Conservation (phyloP, 352 stramenopile species). For the Phytophthora agathidicida region DNA sequence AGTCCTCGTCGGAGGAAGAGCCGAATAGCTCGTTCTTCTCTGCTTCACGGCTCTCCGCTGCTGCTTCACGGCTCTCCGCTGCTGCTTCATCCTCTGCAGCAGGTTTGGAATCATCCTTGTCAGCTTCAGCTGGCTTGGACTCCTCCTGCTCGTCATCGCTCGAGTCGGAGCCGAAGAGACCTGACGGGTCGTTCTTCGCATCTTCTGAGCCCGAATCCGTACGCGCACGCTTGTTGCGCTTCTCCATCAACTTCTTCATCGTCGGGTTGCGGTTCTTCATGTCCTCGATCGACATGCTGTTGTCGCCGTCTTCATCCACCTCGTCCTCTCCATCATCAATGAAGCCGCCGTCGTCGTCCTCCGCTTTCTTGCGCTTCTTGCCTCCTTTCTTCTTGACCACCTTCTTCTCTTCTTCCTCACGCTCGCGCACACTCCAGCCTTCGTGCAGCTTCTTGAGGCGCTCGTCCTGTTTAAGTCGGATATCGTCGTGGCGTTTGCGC, state of each 20-base stretch:
- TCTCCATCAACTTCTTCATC: constrained; percentile 87
- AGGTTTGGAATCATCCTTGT: constrained; percentile 26
- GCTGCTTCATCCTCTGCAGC: constrained; percentile 15
- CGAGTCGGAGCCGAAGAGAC: constrained; percentile 88
- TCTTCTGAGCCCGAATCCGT: constrained; percentile 59
- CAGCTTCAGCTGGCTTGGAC: constrained; percentile 19
- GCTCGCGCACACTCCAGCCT: constrained; percentile 83
- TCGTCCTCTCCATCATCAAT: constrained; percentile 66
- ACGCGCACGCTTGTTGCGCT: constrained; percentile 78
- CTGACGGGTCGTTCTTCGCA: constrained; percentile 64
- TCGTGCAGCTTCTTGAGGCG: constrained; percentile 82
- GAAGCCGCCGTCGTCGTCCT: constrained; percentile 71
- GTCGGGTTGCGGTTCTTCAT: constrained; percentile 91
- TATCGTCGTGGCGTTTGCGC: constrained; percentile 66
- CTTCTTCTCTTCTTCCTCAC: constrained; percentile 84
- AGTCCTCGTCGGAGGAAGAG: constrained; percentile 83
- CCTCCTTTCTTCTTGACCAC: constrained; percentile 70
- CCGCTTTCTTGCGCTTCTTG: constrained; percentile 84
- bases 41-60: constrained; percentile 44
- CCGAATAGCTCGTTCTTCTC: constrained; percentile 89
- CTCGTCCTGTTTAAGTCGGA: constrained; percentile 84
- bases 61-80: constrained; percentile 15
- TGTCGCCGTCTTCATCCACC: constrained; percentile 67
- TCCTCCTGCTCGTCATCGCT: constrained; percentile 68
- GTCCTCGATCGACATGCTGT: constrained; percentile 85